These are phyloP conservation scores for Colletotrichum sp. DNA, from an alignment of 2,329 filamentous ascomycete species.

Conservation along the genomic window DNA sequence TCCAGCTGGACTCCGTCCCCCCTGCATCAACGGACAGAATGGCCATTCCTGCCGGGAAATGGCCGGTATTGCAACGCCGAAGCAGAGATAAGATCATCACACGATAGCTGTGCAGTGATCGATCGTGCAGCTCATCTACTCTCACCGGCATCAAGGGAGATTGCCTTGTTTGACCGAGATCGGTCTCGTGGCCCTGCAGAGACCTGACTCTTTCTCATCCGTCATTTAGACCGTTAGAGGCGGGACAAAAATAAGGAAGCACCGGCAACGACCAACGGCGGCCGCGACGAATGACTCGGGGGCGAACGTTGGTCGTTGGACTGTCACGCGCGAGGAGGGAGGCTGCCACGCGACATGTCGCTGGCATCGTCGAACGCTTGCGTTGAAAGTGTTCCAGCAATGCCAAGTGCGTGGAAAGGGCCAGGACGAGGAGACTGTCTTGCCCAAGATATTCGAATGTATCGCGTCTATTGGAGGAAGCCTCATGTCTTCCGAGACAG, in stretches of 20 bases:
- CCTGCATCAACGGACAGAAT: not conserved
- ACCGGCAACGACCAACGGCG: not conserved
- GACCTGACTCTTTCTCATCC: conserved; percentile 3
- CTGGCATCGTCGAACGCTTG: not conserved
- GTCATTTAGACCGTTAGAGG: not conserved
- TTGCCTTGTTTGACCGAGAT: not conserved
- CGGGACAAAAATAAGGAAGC: not conserved
- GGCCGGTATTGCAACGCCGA: not conserved
- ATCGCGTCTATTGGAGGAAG: not conserved
- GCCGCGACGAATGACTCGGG: conserved; percentile 9
- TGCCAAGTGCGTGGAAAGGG: not conserved
- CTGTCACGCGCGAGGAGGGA: not conserved
- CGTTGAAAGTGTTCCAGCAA: not conserved
- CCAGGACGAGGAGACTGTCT: not conserved
- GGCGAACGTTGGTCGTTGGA: not conserved
- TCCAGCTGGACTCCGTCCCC: not conserved
- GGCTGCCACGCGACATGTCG: not conserved
- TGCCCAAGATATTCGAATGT: not conserved
- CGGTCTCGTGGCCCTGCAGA: conserved; percentile 6
- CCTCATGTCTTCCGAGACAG: not conserved
- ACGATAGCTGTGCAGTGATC: not conserved
- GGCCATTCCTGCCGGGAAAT: not conserved
- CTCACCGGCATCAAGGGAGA: not conserved
- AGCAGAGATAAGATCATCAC: not conserved
- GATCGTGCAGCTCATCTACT: not conserved